Evolutionary conservation across 2,329 filamentous ascomycete species (phyloP).

Genomic region (Triangularia setosa): DNA sequence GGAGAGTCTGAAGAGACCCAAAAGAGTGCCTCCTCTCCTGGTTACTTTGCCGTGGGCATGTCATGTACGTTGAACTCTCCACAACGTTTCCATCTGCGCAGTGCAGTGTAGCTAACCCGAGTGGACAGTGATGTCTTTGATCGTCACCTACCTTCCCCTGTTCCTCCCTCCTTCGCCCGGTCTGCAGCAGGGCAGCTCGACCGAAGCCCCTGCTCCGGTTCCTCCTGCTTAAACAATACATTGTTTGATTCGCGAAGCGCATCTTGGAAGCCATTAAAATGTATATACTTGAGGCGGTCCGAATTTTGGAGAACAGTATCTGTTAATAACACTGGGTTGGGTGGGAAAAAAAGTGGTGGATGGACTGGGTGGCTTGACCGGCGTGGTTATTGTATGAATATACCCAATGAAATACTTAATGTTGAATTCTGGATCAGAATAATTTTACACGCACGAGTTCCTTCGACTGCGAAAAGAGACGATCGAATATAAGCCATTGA

Average conservation of each 20-base stretch:
- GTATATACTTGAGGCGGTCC: background rate
- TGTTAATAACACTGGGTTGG: background rate
- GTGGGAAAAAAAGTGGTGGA: background rate
- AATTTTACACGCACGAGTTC: too few species aligned
- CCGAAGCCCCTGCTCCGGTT: slow-evolving; percentile 29
- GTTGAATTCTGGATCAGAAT: background rate
- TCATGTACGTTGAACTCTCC: slow-evolving; percentile 26
- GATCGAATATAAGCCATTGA: too few species aligned
- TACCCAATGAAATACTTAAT: background rate
- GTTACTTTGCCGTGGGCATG: slow-evolving; percentile 37
- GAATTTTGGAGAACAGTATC: background rate
- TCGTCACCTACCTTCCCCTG: slow-evolving; percentile 36
- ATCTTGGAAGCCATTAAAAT: too few species aligned
- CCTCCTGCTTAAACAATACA: slow-evolving; percentile 13
- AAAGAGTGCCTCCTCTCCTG: slow-evolving; percentile 31
- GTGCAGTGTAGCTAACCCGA: slow-evolving; percentile 2
- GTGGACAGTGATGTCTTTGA: slow-evolving; percentile 33
- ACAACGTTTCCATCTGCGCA: background rate
- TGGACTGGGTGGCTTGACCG: background rate
- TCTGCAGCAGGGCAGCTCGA: slow-evolving; percentile 26
- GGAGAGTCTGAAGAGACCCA: slow-evolving; percentile 41
- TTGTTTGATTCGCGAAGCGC: background rate
- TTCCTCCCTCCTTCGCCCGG: slow-evolving; percentile 32
- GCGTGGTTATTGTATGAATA: background rate
- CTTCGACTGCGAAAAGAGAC: too few species aligned